phyloP scores from a whole-genome alignment of 495 filamentous ascomycete species.

The Massariosphaeria phaeospora region DNA sequence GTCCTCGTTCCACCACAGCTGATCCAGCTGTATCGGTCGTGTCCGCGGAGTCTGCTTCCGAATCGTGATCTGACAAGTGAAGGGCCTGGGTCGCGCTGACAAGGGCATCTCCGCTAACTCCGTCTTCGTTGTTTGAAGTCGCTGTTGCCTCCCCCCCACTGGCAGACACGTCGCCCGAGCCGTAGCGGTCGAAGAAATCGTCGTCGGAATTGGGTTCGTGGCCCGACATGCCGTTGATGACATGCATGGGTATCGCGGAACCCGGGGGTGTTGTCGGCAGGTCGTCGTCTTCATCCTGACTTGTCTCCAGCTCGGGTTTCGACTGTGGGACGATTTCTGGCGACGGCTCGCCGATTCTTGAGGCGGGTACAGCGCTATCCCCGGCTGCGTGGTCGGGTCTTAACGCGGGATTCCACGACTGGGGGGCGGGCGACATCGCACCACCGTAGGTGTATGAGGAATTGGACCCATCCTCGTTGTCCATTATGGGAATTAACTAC shows the following conservation, averaged over 20 bases:
- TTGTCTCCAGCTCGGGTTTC: not conserved
- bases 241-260: conserved; percentile 3
- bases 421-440: not conserved
- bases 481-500: conserved; percentile 33
- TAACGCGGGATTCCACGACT: conserved; percentile 36
- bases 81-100: not conserved
- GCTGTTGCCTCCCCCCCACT: not conserved
- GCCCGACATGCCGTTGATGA: conserved; percentile 10
- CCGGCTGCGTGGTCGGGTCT: conserved; percentile 21
- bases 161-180: conserved; percentile 1
- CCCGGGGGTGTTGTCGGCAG: conserved; percentile 2
- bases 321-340: not conserved
- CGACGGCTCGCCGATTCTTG: not conserved
- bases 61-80: not conserved
- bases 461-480: conserved; percentile 28
- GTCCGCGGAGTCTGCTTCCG: not conserved
- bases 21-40: not conserved
- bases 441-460: conserved; percentile 32
- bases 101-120: conserved; percentile 12
- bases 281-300: conserved; percentile 7
- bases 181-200: conserved; percentile 39
- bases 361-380: not conserved
- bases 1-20: not conserved
- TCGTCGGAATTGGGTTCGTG: conserved; percentile 28
- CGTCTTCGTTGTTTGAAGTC: conserved; percentile 6